Percentiles rank a stretch among this genome's conserved stretches.
Conservation (phyloP, 257 asterid species). For the Primulina eburnea region DNA sequence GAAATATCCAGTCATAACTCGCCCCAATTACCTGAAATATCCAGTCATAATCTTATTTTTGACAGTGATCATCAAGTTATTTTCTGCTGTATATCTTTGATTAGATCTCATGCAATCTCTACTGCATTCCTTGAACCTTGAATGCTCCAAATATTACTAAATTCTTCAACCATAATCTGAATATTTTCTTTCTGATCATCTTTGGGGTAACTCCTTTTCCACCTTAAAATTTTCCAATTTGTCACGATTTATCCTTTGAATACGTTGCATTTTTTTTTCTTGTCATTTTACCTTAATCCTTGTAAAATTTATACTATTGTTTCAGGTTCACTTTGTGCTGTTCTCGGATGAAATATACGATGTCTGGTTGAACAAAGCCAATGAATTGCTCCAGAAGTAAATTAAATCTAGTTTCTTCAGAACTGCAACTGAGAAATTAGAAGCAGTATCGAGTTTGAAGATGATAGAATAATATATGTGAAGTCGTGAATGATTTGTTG, state of each 20-base stretch:
- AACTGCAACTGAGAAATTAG: not conserved
- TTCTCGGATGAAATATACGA: conserved; percentile 70
- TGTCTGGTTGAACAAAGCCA: conserved; percentile 69
- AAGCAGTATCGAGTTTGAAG: not conserved
- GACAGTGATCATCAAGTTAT: not conserved
- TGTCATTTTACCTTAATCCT: not conserved
- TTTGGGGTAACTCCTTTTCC: not conserved
- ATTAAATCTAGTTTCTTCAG: not conserved
- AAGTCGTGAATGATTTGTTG: not conserved
- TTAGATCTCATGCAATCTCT: not conserved
- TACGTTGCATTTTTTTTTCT: not conserved
- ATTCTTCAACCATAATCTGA: not conserved
- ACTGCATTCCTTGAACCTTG: not conserved
- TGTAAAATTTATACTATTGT: not conserved
- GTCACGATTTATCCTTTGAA: not conserved
- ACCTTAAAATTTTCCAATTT: not conserved
- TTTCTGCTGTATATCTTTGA: not conserved
- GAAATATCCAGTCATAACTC: no score
- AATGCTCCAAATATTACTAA: not conserved
- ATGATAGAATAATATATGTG: not conserved
- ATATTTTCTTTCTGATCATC: not conserved
- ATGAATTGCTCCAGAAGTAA: conserved; percentile 54
- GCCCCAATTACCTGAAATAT: no score
- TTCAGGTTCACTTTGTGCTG: conserved; percentile 90
- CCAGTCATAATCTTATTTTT: not conserved